These are phyloP conservation scores for Ascoidea tarda DNA, from an alignment of 805 yeast species.

Conservation along the genomic window DNA sequence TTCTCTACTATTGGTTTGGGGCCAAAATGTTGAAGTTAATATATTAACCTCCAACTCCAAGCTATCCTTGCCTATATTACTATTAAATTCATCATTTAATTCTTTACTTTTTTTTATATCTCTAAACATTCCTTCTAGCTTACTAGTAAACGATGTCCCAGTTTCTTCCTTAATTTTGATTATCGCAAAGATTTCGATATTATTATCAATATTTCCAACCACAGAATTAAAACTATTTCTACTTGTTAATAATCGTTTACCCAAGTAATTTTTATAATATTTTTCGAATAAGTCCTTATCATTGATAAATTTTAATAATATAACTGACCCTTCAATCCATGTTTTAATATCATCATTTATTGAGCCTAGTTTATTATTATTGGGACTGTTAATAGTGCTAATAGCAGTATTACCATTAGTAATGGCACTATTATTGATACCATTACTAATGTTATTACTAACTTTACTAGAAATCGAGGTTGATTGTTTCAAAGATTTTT, in stretches of 20 bases:
- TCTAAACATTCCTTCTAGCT: slow-evolving; percentile 75
- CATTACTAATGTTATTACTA: too few species aligned
- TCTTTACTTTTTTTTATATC: slow-evolving; percentile 55
- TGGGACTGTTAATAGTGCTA: background rate
- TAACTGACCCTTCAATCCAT: slow-evolving; percentile 30
- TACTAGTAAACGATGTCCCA: slow-evolving; percentile 67
- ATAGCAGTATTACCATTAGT: background rate
- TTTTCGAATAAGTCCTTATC: slow-evolving; percentile 83
- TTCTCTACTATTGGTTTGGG: slow-evolving; percentile 27
- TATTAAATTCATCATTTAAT: slow-evolving; percentile 25
- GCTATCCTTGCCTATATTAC: slow-evolving; percentile 13
- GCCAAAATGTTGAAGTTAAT: slow-evolving; percentile 57
- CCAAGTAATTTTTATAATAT: slow-evolving; percentile 74
- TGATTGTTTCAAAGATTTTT: slow-evolving; percentile 20
- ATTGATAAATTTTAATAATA: slow-evolving; percentile 50
- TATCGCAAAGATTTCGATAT: slow-evolving; percentile 57
- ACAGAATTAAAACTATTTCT: slow-evolving; percentile 16
- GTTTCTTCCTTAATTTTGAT: slow-evolving; percentile 58
- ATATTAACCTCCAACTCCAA: slow-evolving; percentile 35
- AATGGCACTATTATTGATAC: too few species aligned
- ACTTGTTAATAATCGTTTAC: slow-evolving; percentile 54
- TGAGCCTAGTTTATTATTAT: too few species aligned
- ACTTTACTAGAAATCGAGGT: background rate
- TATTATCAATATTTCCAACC: slow-evolving; percentile 25
- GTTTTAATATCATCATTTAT: too few species aligned